Percentiles rank a stretch among this genome's conserved stretches.
Conservation (phyloP, 305 asterid species). For the Solanum hybrid region DNA sequence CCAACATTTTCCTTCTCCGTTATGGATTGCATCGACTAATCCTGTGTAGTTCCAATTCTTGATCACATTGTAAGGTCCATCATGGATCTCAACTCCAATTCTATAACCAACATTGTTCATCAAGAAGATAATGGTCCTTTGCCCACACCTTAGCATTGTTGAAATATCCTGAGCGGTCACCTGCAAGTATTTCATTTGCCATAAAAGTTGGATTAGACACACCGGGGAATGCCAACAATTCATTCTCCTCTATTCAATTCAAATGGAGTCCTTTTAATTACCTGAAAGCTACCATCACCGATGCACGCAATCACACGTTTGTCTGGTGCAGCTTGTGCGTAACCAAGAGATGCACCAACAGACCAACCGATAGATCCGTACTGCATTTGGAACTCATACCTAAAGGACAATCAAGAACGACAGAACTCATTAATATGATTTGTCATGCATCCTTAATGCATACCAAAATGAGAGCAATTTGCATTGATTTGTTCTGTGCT, state of each 20-base stretch:
- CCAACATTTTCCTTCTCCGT: conserved; percentile 62
- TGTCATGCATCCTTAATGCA: not conserved
- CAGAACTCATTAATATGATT: not conserved
- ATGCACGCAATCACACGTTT: conserved; percentile 79
- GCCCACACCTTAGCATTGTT: conserved; percentile 46
- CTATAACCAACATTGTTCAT: conserved; percentile 44
- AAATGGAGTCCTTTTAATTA: conserved; percentile 6
- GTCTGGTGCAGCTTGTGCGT: conserved; percentile 62
- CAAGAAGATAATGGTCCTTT: conserved; percentile 22
- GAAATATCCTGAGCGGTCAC: conserved; percentile 59
- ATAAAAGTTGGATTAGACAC: not conserved
- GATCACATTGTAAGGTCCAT: conserved; percentile 63
- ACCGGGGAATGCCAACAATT: not conserved
- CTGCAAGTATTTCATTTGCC: conserved; percentile 7
- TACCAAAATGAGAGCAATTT: not conserved
- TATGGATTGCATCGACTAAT: conserved; percentile 37
- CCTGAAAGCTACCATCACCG: conserved; percentile 98
- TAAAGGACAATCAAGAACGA: conserved; percentile 6
- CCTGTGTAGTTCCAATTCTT: conserved; percentile 69
- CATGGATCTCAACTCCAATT: conserved; percentile 62
- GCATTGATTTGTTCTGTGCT: too few relatives aligned
- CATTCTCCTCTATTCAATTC: not conserved
- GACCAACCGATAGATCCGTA: conserved; percentile 98
- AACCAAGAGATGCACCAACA: conserved; percentile 88
- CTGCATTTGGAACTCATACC: conserved; percentile 84